Evolutionary conservation across 2,329 filamentous ascomycete species (phyloP).

Genomic region (Fusarium tanahbumbuense): DNA sequence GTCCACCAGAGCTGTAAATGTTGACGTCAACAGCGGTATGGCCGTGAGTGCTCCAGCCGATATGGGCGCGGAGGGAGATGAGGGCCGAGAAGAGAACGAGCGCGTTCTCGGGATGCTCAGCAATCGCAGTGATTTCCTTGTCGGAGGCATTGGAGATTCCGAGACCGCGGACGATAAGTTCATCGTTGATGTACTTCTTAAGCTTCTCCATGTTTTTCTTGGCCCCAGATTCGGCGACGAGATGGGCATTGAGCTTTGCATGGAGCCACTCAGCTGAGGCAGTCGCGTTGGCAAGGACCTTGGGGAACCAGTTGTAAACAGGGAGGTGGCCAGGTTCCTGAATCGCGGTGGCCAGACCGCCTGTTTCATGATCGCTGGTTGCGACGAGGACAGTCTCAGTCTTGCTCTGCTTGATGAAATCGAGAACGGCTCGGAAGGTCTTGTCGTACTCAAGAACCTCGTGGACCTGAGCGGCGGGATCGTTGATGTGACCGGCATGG

Average conservation of each 20-base stretch:
- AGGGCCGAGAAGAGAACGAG: conserved; percentile 79
- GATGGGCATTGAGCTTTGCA: conserved; percentile 69
- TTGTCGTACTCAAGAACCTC: conserved; percentile 97
- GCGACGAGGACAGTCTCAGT: conserved; percentile 84
- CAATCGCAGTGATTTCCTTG: conserved; percentile 75
- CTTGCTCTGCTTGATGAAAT: conserved; percentile 81
- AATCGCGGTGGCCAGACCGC: conserved; percentile 83
- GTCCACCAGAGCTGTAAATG: conserved; percentile 84
- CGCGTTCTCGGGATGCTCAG: conserved; percentile 66
- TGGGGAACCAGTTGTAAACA: conserved; percentile 82
- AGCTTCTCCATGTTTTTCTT: conserved; percentile 55
- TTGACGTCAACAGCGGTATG: conserved; percentile 96
- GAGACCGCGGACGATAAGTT: conserved; percentile 76
- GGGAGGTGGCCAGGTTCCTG: conserved; percentile 68
- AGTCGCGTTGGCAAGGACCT: conserved; percentile 79
- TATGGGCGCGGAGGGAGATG: conserved; percentile 85
- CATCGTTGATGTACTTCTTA: conserved; percentile 73
- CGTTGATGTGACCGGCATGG: conserved; percentile 89
- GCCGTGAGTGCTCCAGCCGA: conserved; percentile 95
- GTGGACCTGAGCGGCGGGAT: conserved; percentile 84
- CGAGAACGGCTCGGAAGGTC: conserved; percentile 82
- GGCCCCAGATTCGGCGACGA: conserved; percentile 55
- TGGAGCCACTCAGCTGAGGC: conserved; percentile 80
- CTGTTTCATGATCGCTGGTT: conserved; percentile 97
- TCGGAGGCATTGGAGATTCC: conserved; percentile 80